phyloP scores from a whole-genome alignment of 2,329 filamentous ascomycete species.

The Colletotrichum endophyticum region DNA sequence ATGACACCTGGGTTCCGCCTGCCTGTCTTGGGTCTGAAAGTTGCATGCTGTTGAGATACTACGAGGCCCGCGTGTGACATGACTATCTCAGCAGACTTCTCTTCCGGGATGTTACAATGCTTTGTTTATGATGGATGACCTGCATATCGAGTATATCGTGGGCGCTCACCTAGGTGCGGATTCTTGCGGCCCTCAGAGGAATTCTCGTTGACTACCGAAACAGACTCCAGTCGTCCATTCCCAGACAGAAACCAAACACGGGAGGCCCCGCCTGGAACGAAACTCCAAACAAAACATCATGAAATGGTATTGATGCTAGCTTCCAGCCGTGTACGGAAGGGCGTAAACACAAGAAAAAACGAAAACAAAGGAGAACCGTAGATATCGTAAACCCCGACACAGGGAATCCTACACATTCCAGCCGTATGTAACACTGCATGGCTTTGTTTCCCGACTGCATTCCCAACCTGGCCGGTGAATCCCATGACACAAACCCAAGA shows the following conservation, averaged over 20 bases:
- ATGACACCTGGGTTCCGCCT: neutral
- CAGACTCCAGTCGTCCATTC: neutral
- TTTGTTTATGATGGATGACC: neutral
- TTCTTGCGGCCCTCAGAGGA: neutral
- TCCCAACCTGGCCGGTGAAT: neutral
- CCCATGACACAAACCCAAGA: neutral
- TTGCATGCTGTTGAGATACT: neutral
- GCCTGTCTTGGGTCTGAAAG: neutral
- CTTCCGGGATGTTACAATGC: fast-evolving
- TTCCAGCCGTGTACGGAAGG: neutral
- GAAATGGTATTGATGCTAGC: neutral
- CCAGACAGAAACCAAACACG: neutral
- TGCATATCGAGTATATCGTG: too few species aligned
- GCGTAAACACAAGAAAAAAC: neutral
- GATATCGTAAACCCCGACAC: neutral
- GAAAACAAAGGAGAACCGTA: neutral
- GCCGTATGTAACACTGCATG: neutral
- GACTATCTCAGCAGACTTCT: neutral
- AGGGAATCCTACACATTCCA: neutral
- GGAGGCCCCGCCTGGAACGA: neutral
- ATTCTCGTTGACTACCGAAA: neutral
- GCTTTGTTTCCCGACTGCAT: neutral
- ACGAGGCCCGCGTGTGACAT: neutral
- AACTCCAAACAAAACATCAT: neutral
- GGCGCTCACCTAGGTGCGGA: neutral